Conservation (phyloP, 2,329 filamentous ascomycete genomes). For the Nigrospora osmanthi region DNA sequence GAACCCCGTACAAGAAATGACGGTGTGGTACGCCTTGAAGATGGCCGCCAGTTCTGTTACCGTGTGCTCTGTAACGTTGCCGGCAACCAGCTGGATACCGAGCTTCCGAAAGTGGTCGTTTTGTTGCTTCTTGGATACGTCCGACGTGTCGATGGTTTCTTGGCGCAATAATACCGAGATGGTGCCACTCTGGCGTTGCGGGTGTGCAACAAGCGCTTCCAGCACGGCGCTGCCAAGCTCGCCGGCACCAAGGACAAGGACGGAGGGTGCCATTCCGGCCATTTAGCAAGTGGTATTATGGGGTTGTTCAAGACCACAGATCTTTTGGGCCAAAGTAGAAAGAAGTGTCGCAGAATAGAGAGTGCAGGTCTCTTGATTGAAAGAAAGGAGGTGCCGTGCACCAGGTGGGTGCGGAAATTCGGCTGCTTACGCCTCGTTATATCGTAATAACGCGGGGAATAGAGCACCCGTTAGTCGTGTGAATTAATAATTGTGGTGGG, state of each 20-base stretch:
- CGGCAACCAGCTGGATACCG: conserved; percentile 31
- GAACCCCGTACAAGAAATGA: conserved; percentile 58
- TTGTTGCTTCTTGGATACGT: conserved; percentile 25
- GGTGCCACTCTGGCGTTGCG: conserved; percentile 23
- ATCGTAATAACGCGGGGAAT: too few relatives aligned
- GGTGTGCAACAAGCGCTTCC: conserved; percentile 38
- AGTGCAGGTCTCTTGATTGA: too few relatives aligned
- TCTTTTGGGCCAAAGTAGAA: too few relatives aligned
- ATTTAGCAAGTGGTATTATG: background rate
- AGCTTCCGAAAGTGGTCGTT: conserved; percentile 25
- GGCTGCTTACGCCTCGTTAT: too few relatives aligned
- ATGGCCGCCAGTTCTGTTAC: conserved; percentile 27
- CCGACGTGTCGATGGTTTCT: conserved; percentile 30
- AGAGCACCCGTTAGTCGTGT: too few relatives aligned
- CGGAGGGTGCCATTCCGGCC: conserved; percentile 9
- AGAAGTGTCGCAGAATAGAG: too few relatives aligned
- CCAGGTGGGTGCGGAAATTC: too few relatives aligned
- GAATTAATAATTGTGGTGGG: too few relatives aligned
- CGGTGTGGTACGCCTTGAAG: conserved; percentile 38
- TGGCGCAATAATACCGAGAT: conserved; percentile 48
- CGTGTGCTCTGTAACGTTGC: conserved; percentile 29
- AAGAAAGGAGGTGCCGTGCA: too few relatives aligned
- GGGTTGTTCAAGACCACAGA: too few relatives aligned
- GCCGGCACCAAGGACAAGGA: conserved; percentile 59
- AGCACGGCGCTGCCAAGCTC: conserved; percentile 55